These are phyloP conservation scores for Podaxis sp. DNA, from an alignment of 768 basidiomycete genomes.

Conservation along the genomic window DNA sequence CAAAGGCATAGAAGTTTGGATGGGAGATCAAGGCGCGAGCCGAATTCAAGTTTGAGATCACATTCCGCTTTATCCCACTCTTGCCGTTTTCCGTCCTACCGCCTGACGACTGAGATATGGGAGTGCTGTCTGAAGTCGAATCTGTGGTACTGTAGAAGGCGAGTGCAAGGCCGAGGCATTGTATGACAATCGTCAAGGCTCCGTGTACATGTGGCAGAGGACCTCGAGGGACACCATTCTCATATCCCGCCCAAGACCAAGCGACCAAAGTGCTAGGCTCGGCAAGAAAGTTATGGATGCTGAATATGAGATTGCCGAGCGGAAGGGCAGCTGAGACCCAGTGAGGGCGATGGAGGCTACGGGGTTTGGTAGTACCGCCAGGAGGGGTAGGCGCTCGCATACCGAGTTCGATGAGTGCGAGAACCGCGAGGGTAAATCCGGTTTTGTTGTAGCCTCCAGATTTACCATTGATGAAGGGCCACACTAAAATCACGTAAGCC, in stretches of 20 bases:
- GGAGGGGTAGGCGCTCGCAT: conserved; percentile 27
- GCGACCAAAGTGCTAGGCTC: conserved; percentile 78
- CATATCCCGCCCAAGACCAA: conserved; percentile 91
- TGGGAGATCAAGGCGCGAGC: conserved; percentile 30
- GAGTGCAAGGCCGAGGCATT: conserved; percentile 51
- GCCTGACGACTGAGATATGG: neutral
- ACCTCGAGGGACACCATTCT: conserved; percentile 52
- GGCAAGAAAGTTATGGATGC: conserved; percentile 65
- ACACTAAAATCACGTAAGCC: conserved; percentile 40
- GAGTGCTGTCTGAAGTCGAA: conserved; percentile 27
- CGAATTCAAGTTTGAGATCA: neutral
- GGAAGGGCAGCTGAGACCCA: conserved; percentile 40
- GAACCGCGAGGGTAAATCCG: conserved; percentile 52
- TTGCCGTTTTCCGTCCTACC: neutral
- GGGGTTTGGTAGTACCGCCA: neutral
- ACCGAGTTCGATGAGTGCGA: conserved; percentile 55
- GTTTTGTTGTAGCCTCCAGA: conserved; percentile 70
- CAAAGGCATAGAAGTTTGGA: conserved; percentile 52
- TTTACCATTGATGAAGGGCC: conserved; percentile 67
- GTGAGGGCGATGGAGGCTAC: neutral
- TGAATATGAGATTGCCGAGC: conserved; percentile 66
- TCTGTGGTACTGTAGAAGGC: conserved; percentile 17
- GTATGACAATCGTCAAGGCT: conserved; percentile 60
- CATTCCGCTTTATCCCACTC: neutral
- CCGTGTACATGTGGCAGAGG: conserved; percentile 71